Conservation (phyloP, 73 alveolate genomes). For the Paramecium biaurelia region DNA sequence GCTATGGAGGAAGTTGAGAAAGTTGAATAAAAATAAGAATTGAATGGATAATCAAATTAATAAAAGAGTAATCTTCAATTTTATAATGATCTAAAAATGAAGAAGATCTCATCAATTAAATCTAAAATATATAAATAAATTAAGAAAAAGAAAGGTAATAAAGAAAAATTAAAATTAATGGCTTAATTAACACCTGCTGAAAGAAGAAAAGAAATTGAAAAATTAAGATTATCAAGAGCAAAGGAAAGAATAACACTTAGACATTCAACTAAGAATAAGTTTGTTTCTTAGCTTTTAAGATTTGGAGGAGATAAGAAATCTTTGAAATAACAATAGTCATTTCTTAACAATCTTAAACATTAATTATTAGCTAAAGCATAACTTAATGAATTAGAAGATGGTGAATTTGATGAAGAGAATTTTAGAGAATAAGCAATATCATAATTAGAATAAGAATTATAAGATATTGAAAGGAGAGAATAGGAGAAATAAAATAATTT, state of each 20-base stretch:
- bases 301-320: constrained; percentile 46
- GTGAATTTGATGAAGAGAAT: constrained; percentile 33
- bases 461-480: constrained; percentile 10
- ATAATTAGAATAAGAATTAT: neutral
- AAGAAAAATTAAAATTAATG: constrained; percentile 19
- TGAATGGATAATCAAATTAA: neutral
- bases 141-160: neutral
- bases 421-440: constrained; percentile 14
- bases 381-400: constrained; percentile 37
- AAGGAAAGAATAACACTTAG: constrained; percentile 37
- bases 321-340: neutral
- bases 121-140: neutral
- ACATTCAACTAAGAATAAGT: constrained; percentile 43
- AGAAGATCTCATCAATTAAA: neutral
- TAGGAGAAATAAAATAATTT: neutral
- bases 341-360: neutral
- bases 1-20: neutral
- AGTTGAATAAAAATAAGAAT: neutral
- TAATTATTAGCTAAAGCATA: neutral
- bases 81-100: neutral
- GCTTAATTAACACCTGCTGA: constrained; percentile 42
- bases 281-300: neutral
- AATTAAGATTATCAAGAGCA: constrained; percentile 2
- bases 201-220: constrained; percentile 37
- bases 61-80: neutral